phyloP scores from a whole-genome alignment of 2,329 filamentous ascomycete genomes.

The Trichoderma citrinoviride region DNA sequence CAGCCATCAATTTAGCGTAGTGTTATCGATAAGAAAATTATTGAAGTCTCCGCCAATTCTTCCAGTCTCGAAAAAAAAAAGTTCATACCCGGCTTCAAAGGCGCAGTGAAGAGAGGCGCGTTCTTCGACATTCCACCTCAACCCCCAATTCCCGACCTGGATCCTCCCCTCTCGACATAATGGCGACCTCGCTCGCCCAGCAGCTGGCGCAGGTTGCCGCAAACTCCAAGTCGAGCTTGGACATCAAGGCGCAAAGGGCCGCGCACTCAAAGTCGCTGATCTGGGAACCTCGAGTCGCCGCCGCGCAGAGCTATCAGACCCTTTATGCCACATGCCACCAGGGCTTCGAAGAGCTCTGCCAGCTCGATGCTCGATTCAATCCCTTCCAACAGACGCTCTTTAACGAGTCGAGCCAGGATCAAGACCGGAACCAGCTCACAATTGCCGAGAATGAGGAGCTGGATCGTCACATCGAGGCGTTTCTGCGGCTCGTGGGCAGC shows the following conservation, averaged over 20 bases:
- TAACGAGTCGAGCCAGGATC: conserved; percentile 85
- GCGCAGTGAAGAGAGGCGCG: conserved; percentile 26
- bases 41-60: conserved; percentile 24
- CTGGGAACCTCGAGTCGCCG: conserved; percentile 81
- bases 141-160: conserved; percentile 5
- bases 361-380: conserved; percentile 75
- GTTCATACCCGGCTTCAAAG: conserved; percentile 31
- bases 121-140: conserved; percentile 20
- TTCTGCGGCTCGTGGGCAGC: conserved; percentile 75
- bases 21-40: conserved; percentile 36
- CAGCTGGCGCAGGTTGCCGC: conserved; percentile 92
- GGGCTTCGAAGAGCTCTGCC: conserved; percentile 88
- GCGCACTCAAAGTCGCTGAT: conserved; percentile 93
- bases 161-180: conserved; percentile 40
- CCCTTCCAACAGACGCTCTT: conserved; percentile 78
- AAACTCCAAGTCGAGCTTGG: conserved; percentile 84
- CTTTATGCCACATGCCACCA: conserved; percentile 84
- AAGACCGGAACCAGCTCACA: conserved; percentile 85
- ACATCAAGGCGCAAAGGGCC: conserved; percentile 88
- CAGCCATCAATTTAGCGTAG: not conserved
- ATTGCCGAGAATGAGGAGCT: conserved; percentile 77
- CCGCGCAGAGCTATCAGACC: conserved; percentile 84
- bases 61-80: conserved; percentile 30
- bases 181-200: conserved; percentile 84
- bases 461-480: conserved; percentile 73